phyloP scores from a whole-genome alignment of 495 filamentous ascomycete genomes.

The Tuber brumale region DNA sequence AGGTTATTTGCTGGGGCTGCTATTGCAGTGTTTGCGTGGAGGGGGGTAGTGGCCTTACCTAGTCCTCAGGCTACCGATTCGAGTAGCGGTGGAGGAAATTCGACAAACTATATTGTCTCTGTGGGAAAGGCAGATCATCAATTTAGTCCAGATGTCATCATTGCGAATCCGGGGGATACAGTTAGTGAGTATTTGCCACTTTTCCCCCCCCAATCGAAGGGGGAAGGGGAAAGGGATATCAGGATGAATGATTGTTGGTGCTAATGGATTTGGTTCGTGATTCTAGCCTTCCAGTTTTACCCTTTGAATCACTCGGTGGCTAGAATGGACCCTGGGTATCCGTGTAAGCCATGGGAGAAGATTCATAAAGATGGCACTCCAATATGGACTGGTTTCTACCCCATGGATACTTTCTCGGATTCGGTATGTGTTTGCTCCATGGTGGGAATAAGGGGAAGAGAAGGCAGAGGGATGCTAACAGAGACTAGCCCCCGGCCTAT shows the following conservation, averaged over 20 bases:
- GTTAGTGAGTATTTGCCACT: constrained; percentile 18
- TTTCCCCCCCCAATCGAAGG: neutral
- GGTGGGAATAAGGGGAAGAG: neutral
- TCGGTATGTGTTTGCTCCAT: constrained; percentile 20
- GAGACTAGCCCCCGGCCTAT: constrained; percentile 44
- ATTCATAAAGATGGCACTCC: constrained; percentile 34
- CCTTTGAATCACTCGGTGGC: constrained; percentile 51
- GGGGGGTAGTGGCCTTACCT: neutral
- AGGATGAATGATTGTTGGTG: neutral
- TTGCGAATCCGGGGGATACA: constrained; percentile 13
- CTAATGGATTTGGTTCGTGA: neutral
- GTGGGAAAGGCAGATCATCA: constrained; percentile 21
- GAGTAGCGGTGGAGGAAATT: neutral
- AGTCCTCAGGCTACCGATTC: neutral
- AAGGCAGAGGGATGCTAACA: constrained; percentile 2
- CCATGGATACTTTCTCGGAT: constrained; percentile 30
- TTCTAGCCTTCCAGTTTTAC: constrained; percentile 48
- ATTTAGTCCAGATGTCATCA: constrained; percentile 13
- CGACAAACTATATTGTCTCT: constrained; percentile 6
- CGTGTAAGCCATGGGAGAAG: constrained; percentile 49
- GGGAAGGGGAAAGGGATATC: neutral
- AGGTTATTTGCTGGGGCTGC: constrained; percentile 14
- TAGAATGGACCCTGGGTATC: constrained; percentile 45
- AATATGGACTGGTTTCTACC: constrained; percentile 45
- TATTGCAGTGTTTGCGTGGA: constrained; percentile 7